Base-by-base conservation (phyloP, 78 protist genomes). In the Polysphondylium violaceum region DNA sequence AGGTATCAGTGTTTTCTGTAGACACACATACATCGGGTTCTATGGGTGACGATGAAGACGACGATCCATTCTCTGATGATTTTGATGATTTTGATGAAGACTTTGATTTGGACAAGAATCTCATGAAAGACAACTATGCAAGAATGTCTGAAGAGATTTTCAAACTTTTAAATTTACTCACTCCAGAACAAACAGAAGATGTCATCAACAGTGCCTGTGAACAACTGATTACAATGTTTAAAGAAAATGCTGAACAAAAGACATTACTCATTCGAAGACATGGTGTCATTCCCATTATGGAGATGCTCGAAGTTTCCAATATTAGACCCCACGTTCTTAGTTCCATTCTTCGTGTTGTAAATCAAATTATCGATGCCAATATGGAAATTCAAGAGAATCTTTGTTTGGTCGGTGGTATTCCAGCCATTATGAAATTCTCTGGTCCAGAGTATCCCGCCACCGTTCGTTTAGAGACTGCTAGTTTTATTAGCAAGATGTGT, bases 241-340 rank as follows among this genome's bases (percentile, higher is more conserved):
- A 55, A 50, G 93, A 72, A 17, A 51, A 94, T 17, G 96, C 97
- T 11, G 93, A 94, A n/a, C 94, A 79, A 40, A 88, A 79, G 38
- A 75, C 61, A 43, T 47, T 91, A 1, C 58, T 95, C 0, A 96
- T 93, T 71, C 27, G 93, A 33, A 76, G 96, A 68, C 97, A 96
- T 74, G 97, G 98, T 25, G 88, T 96, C 6, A 75, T 96, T 19
- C 98, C 97, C n/a, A 87, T 96, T 21, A 74, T 96, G 89, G 96
- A 95, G 36, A 38, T 96, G 93, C 89, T 97, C 44, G 94, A 94
- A 27, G 58, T 51, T 0, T 51, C 78, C 12, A 89, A 88, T 51
- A 60, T 50, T 27, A 31, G 33, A 29, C 50, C 68, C 41, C 44
- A 75, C 2, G 86, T 87, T 6, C 55, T 92, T 3, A 76, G 81